These are phyloP conservation scores for Pseudozyma sp. DNA, from an alignment of 1,284 basidiomycete genomes.

Conservation along the genomic window DNA sequence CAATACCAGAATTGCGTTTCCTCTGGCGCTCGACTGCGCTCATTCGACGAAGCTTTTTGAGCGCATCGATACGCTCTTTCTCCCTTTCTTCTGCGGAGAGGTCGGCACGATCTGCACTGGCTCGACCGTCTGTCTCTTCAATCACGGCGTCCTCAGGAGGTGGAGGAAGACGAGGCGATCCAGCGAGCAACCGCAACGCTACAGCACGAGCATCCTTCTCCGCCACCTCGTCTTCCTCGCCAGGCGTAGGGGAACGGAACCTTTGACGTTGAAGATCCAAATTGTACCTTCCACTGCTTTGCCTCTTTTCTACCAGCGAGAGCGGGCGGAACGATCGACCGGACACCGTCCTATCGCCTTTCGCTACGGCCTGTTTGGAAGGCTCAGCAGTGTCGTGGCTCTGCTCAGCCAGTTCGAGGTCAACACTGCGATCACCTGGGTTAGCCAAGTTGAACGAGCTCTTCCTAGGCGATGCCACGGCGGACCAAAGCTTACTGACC, in stretches of 20 bases:
- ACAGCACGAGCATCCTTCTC: slow-evolving; percentile 46
- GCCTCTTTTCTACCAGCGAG: slow-evolving; percentile 39
- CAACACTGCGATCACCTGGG: slow-evolving; percentile 27
- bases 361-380: background rate
- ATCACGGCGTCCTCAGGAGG: slow-evolving; percentile 7
- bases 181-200: slow-evolving; percentile 37
- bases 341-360: slow-evolving; percentile 19
- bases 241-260: slow-evolving; percentile 37
- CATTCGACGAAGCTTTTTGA: slow-evolving; percentile 44
- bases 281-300: slow-evolving; percentile 31
- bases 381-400: slow-evolving; percentile 2
- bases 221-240: slow-evolving; percentile 36
- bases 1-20: slow-evolving; percentile 49
- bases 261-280: slow-evolving; percentile 16
- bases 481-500: slow-evolving; percentile 47
- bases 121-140: background rate
- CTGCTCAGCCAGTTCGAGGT: slow-evolving; percentile 33
- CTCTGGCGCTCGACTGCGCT: slow-evolving; percentile 44
- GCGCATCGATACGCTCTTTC: slow-evolving; percentile 40
- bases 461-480: slow-evolving; percentile 25
- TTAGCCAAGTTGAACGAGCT: slow-evolving; percentile 20
- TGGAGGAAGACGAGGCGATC: slow-evolving; percentile 19
- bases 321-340: slow-evolving; percentile 35
- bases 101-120: slow-evolving; percentile 16
- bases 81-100: slow-evolving; percentile 42